These are phyloP conservation scores for Periconia sp. DNA, from an alignment of 2,329 filamentous ascomycete species.

Conservation along the genomic window DNA sequence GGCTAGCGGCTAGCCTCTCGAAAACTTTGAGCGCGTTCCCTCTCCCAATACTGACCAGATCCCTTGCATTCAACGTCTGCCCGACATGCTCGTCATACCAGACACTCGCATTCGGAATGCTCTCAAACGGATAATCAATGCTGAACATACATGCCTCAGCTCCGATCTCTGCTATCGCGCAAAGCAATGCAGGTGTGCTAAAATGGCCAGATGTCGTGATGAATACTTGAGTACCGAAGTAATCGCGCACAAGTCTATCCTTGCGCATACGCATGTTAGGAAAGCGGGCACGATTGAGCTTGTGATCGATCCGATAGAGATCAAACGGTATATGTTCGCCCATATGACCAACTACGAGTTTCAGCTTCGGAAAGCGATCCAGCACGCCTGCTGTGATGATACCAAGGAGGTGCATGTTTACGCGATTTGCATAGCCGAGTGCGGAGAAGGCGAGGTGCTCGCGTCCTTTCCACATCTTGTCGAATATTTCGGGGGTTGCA, in stretches of 20 bases:
- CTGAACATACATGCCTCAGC: constrained; percentile 45
- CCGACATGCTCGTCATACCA: constrained; percentile 23
- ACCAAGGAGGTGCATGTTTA: constrained; percentile 63
- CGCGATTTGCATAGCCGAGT: constrained; percentile 52
- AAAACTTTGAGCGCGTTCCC: constrained; percentile 27
- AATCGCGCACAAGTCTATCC: constrained; percentile 37
- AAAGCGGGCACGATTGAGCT: constrained; percentile 36
- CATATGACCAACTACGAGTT: constrained; percentile 56
- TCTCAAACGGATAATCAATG: constrained; percentile 37
- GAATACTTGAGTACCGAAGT: constrained; percentile 50
- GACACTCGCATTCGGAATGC: constrained; percentile 18
- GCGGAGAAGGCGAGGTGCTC: constrained; percentile 61
- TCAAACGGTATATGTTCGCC: constrained; percentile 59
- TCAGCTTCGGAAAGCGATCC: constrained; percentile 54
- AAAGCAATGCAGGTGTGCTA: constrained; percentile 45
- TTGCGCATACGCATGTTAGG: constrained; percentile 26
- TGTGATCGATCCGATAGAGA: constrained; percentile 50
- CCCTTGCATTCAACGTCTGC: constrained; percentile 20
- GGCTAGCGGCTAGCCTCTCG: constrained; percentile 9
- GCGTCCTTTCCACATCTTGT: constrained; percentile 64
- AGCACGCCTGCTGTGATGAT: constrained; percentile 59
- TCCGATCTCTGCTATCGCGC: constrained; percentile 47
- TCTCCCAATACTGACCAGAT: constrained; percentile 29
- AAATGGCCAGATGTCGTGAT: constrained; percentile 51
- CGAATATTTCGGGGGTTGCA: constrained; percentile 60